Base-by-base conservation (phyloP, 2,329 filamentous ascomycete genomes). In the Raffaelea albimanens region DNA sequence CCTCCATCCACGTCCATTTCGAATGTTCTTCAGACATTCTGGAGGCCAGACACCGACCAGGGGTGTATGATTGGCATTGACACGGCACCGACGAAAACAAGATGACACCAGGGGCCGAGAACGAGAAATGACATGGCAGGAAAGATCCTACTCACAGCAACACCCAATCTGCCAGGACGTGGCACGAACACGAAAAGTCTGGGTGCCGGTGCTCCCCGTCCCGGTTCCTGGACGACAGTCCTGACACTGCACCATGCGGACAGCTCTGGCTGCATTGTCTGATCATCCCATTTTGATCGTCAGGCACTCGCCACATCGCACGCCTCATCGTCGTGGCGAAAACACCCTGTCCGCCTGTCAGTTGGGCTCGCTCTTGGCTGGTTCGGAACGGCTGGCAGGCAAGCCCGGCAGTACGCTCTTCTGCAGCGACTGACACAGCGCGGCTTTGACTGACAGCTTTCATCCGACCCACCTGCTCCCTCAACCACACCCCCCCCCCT, bases 281-380 rank as follows among this genome's bases (percentile, higher is more conserved):
- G 50, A 52, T 49, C 50, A 34, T 34, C 47, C 20, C 42, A 38
- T 44, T 45, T 44, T 50, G 50, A 50, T 50, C 50, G 50, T 48
- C 34, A 31, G 43, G 43, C 41, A 42, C 45, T 45, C 41, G 44
- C 43, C 45, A 31, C 47, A 19, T 21, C 38, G 18, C 40, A 19
- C 31, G 48, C 48, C 46, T 52, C 50, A 46, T 43, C 36, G 40
- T 38, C 29, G 29, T 42, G 38, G 16, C 13, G 25, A 41, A 48
- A 38, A 16, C 25, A 14, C 23, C 5, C 5, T 43, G 20, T n/a
- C 33, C 25, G 22, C 16, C 13, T 33, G 23, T 29, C 21, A 20
- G 16, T 43, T 38, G 31, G 34, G 5, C 14, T n/a, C 14, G 34
- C 5, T 8, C 34, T 19, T 38, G 18, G 18, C 13, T 16, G 34